These are phyloP conservation scores for Astraeus odoratus DNA, from an alignment of 768 basidiomycete genomes.

Conservation along the genomic window DNA sequence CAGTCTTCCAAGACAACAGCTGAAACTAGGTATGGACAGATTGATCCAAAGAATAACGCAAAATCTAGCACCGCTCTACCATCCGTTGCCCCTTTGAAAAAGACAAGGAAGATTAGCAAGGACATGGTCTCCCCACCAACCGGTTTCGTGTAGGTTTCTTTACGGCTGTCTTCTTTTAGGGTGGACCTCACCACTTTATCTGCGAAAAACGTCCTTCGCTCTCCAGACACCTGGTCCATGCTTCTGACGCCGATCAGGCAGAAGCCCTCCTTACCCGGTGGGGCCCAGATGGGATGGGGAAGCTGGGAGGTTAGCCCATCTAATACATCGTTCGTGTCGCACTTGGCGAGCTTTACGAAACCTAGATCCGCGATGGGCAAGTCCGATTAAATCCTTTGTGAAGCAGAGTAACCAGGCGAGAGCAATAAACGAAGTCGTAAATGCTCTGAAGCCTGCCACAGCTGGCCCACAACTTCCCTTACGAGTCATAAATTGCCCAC, in stretches of 20 bases:
- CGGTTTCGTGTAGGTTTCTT: conserved; percentile 68
- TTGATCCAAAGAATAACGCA: conserved; percentile 18
- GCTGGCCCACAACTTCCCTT: conserved; percentile 44
- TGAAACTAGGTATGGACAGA: conserved; percentile 66
- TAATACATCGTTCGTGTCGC: conserved; percentile 9
- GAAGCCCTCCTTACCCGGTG: conserved; percentile 82
- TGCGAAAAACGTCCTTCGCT: conserved; percentile 10
- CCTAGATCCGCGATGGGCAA: conserved; percentile 83
- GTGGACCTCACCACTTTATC: conserved; percentile 8
- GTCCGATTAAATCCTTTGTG: conserved; percentile 77
- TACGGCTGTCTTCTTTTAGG: neutral
- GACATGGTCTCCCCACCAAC: conserved; percentile 84
- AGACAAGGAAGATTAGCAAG: conserved; percentile 68
- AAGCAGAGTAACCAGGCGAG: conserved; percentile 58
- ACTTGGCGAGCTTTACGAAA: conserved; percentile 16
- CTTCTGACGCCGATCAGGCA: conserved; percentile 84
- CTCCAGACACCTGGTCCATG: conserved; percentile 80
- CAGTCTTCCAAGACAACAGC: conserved; percentile 41
- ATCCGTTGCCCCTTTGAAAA: conserved; percentile 33
- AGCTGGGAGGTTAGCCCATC: conserved; percentile 70
- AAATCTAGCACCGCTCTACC: conserved; percentile 19
- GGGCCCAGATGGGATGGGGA: conserved; percentile 85
- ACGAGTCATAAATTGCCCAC: conserved; percentile 76
- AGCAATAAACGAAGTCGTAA: conserved; percentile 74
- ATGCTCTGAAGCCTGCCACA: conserved; percentile 55